These are phyloP conservation scores for Brassica balearica DNA, from an alignment of 441 rosid species.

Conservation along the genomic window DNA sequence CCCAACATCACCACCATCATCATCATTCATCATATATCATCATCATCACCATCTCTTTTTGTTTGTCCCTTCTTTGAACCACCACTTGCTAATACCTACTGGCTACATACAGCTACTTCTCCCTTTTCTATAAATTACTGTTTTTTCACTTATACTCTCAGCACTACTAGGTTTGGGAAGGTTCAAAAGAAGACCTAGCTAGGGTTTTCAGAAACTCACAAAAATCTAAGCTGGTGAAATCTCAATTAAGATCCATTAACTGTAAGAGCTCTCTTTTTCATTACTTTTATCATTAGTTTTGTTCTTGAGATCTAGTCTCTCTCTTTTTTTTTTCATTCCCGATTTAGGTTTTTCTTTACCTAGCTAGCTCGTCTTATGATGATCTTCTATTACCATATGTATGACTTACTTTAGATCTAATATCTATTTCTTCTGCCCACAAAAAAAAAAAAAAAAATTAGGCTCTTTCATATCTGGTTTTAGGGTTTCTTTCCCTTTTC, in stretches of 20 bases:
- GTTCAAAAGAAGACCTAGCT: conserved; percentile 31
- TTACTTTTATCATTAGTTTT: conserved; percentile 19
- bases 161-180: background rate
- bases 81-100: conserved; percentile 29
- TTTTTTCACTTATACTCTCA: conserved; percentile 21
- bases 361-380: background rate
- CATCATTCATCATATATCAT: conserved; percentile 42
- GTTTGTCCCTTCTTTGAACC: conserved; percentile 41
- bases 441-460: background rate
- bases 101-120: conserved; percentile 24
- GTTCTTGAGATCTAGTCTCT: conserved; percentile 33
- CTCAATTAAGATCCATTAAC: conserved; percentile 7
- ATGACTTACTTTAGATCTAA: conserved; percentile 29
- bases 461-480: background rate
- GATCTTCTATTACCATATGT: background rate
- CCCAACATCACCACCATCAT: conserved; percentile 53
- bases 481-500: conserved; percentile 24
- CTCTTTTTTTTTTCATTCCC: background rate
- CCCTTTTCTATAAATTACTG: conserved; percentile 22
- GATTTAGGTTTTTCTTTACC: conserved; percentile 29
- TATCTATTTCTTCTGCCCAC: conserved; percentile 5
- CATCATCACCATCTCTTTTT: conserved; percentile 32
- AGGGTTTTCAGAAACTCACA: conserved; percentile 45
- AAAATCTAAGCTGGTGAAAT: conserved; percentile 18
- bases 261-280: conserved; percentile 29